These are phyloP conservation scores for Sugiyamaella mastotermitis DNA, from an alignment of 805 yeast species.

Conservation along the genomic window DNA sequence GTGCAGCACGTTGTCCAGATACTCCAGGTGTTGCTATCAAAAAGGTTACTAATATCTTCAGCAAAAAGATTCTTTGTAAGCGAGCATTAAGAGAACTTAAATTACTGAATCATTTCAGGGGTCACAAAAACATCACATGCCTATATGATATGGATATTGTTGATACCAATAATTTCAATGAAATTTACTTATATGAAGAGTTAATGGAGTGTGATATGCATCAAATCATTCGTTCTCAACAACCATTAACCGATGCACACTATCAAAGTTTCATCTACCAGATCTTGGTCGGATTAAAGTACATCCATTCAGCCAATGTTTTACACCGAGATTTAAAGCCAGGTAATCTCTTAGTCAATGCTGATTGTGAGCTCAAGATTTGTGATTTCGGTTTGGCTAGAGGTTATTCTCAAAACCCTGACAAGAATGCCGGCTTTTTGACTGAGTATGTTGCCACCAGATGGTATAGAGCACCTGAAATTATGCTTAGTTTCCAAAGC, in stretches of 20 bases:
- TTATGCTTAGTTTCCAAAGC: conserved; percentile 89
- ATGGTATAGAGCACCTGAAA: conserved; percentile 98
- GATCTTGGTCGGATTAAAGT: conserved; percentile 78
- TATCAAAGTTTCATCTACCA: conserved; percentile 91
- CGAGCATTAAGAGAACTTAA: conserved; percentile 89
- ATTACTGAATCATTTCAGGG: conserved; percentile 84
- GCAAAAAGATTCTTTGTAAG: conserved; percentile 84
- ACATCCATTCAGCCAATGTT: conserved; percentile 87
- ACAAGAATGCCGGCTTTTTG: conserved; percentile 84
- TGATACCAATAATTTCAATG: conserved; percentile 74
- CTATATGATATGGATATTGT: conserved; percentile 91
- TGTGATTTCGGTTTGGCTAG: conserved; percentile 95
- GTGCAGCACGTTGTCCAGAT: conserved; percentile 81
- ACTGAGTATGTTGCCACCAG: conserved; percentile 98
- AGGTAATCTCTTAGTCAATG: conserved; percentile 85
- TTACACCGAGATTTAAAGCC: conserved; percentile 94
- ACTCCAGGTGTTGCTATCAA: conserved; percentile 91
- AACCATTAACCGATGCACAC: conserved; percentile 89
- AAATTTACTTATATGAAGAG: conserved; percentile 89
- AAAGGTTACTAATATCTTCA: conserved; percentile 90
- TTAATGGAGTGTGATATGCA: conserved; percentile 99
- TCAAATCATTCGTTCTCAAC: conserved; percentile 91
- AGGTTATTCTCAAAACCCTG: conserved; percentile 40
- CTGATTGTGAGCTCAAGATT: conserved; percentile 92
- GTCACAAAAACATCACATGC: conserved; percentile 94